These are phyloP conservation scores for Arthrobotrys pseudoclavata DNA, from an alignment of 2,329 filamentous ascomycete genomes.

Conservation along the genomic window DNA sequence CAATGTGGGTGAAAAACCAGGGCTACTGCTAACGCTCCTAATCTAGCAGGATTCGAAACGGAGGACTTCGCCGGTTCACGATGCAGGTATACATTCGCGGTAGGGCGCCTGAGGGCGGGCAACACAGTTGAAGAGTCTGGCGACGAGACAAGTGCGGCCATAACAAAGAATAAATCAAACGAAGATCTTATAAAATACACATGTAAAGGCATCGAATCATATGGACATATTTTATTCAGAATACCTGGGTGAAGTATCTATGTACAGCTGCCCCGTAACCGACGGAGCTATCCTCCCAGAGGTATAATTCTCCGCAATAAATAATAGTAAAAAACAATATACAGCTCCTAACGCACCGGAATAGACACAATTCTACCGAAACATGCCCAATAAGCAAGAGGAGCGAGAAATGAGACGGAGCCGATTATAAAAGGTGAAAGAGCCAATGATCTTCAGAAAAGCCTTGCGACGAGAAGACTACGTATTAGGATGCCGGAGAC, in stretches of 20 bases:
- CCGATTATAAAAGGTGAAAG: slow-evolving; percentile 1
- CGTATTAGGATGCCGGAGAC: neutral
- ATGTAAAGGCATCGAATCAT: neutral
- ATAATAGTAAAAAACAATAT: neutral
- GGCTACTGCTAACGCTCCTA: too few species aligned
- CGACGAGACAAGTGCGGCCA: too few species aligned
- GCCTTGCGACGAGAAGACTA: neutral
- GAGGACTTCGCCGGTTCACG: too few species aligned
- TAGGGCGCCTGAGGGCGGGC: too few species aligned
- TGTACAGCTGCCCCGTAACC: slow-evolving; percentile 9
- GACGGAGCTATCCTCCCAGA: slow-evolving; percentile 5
- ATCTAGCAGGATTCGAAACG: too few species aligned
- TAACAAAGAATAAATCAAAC: neutral
- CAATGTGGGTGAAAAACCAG: too few species aligned
- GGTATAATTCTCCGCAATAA: neutral
- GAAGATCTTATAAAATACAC: neutral
- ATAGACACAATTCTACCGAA: slow-evolving; percentile 9
- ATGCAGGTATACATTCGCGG: too few species aligned
- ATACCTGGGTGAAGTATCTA: neutral
- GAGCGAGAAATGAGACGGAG: neutral
- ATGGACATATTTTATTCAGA: slow-evolving; percentile 20
- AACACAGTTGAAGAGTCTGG: too few species aligned
- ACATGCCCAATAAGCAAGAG: neutral
- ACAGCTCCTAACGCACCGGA: neutral
- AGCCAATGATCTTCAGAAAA: neutral